Conservation (phyloP, 192 early-diverging fungal genomes). For the Backusella australiensis region DNA sequence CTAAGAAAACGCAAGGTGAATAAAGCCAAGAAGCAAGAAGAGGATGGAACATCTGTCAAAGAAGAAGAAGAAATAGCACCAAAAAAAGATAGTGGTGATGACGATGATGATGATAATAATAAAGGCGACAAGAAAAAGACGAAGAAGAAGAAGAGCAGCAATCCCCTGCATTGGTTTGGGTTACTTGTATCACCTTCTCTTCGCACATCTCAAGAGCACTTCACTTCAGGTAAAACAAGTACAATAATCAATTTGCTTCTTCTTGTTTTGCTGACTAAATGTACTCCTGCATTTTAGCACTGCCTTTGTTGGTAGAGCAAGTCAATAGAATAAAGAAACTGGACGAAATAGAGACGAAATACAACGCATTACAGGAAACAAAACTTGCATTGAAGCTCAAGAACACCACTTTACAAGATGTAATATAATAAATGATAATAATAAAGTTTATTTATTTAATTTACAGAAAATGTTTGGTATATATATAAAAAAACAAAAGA, state of each 20-base stretch:
- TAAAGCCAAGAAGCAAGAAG: background rate
- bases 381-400: background rate
- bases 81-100: background rate
- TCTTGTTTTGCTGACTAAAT: background rate
- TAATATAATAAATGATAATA: background rate
- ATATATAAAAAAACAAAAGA: too few relatives aligned
- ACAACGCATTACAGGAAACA: slow-evolving; percentile 16
- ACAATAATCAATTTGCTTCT: background rate
- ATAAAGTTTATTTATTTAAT: slow-evolving; percentile 8
- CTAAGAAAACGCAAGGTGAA: background rate
- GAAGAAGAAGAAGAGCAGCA: slow-evolving; percentile 13
- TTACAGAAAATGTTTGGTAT: background rate
- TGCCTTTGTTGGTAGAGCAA: slow-evolving; percentile 12
- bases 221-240: slow-evolving; percentile 32
- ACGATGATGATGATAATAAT: background rate
- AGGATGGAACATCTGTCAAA: background rate
- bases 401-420: background rate
- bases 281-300: background rate
- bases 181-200: slow-evolving; percentile 41
- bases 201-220: slow-evolving; percentile 35
- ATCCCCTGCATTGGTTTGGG: slow-evolving; percentile 49
- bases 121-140: slow-evolving; percentile 15
- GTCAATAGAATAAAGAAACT: slow-evolving; percentile 19
- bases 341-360: slow-evolving; percentile 16
- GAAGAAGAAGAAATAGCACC: background rate